Percentiles rank a stretch among this genome's conserved stretches.
phyloP scores from a whole-genome alignment of 2,329 filamentous ascomycete species.

The Neopestalotiopsis rosae region DNA sequence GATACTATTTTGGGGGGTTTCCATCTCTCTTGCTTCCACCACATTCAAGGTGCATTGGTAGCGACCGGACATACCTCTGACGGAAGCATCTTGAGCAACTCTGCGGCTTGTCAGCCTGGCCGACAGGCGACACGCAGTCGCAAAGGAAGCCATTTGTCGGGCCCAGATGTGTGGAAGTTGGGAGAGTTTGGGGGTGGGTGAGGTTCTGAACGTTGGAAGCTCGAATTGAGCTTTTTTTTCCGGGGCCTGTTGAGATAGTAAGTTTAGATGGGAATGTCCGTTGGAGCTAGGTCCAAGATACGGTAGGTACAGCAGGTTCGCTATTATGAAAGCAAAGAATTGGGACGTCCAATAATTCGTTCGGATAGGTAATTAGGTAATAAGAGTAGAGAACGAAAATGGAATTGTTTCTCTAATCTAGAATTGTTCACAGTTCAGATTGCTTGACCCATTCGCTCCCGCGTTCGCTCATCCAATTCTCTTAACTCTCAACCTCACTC shows the following conservation, averaged over 20 bases:
- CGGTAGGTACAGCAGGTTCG: background rate
- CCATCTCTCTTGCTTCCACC: background rate
- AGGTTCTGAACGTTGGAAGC: conserved; percentile 31
- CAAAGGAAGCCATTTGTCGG: conserved; percentile 68
- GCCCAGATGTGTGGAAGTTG: conserved; percentile 18
- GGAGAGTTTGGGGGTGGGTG: conserved; percentile 22
- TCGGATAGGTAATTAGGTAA: background rate
- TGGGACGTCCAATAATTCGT: too few species aligned
- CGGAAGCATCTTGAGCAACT: conserved; percentile 56
- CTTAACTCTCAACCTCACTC: background rate
- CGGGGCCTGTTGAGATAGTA: background rate
- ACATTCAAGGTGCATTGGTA: background rate
- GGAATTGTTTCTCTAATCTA: background rate
- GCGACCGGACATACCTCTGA: conserved; percentile 56
- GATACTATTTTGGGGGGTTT: too few species aligned
- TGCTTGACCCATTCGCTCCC: background rate
- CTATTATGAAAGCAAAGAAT: background rate
- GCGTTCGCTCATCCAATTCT: background rate
- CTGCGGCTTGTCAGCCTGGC: conserved; percentile 62
- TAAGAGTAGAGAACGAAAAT: background rate
- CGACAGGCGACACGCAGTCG: conserved; percentile 67
- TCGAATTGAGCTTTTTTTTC: conserved; percentile 33
- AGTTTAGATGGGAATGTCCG: background rate
- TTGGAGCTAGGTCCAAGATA: conserved; percentile 7
- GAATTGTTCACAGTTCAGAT: background rate